Conservation (phyloP, 495 filamentous ascomycete species). For the Talaromyces trachyspermus region DNA sequence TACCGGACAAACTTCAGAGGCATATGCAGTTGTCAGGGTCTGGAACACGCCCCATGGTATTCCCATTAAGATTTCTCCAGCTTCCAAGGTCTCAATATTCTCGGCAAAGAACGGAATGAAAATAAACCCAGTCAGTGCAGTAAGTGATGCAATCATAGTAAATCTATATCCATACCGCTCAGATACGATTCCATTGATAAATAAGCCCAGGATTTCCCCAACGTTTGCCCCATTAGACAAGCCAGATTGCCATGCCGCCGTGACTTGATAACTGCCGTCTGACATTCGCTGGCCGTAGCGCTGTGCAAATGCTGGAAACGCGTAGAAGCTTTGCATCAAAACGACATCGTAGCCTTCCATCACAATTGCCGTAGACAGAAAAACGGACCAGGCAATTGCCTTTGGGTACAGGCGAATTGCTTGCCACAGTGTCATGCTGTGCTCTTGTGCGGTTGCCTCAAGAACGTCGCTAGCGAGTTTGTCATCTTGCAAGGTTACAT, state of each 20-base stretch:
- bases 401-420: slow-evolving; percentile 20
- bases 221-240: slow-evolving; percentile 47
- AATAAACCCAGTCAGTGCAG: slow-evolving; percentile 26
- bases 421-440: slow-evolving; percentile 8
- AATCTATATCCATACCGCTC: slow-evolving; percentile 40
- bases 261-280: slow-evolving; percentile 44
- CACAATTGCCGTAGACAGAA: slow-evolving; percentile 28
- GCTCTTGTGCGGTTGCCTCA: neutral
- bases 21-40: slow-evolving; percentile 44
- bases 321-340: slow-evolving; percentile 19
- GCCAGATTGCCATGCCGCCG: slow-evolving; percentile 60
- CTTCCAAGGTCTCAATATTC: slow-evolving; percentile 3
- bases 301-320: slow-evolving; percentile 15
- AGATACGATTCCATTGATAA: slow-evolving; percentile 39
- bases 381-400: slow-evolving; percentile 32
- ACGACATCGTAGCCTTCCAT: slow-evolving; percentile 40
- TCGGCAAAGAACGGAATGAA: slow-evolving; percentile 21
- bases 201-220: slow-evolving; percentile 21
- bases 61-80: slow-evolving; percentile 11
- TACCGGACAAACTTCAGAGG: slow-evolving; percentile 43
- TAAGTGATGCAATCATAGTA: slow-evolving; percentile 52
- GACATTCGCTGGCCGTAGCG: slow-evolving; percentile 16
- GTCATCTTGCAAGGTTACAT: neutral
- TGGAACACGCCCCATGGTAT: slow-evolving; percentile 40
- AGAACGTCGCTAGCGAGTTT: neutral